A percentile compares a stretch with the other conserved stretches of the same genome.
These are phyloP conservation scores for Aphanomyces stellatus DNA, from an alignment of 352 stramenopile genomes.

Conservation along the genomic window DNA sequence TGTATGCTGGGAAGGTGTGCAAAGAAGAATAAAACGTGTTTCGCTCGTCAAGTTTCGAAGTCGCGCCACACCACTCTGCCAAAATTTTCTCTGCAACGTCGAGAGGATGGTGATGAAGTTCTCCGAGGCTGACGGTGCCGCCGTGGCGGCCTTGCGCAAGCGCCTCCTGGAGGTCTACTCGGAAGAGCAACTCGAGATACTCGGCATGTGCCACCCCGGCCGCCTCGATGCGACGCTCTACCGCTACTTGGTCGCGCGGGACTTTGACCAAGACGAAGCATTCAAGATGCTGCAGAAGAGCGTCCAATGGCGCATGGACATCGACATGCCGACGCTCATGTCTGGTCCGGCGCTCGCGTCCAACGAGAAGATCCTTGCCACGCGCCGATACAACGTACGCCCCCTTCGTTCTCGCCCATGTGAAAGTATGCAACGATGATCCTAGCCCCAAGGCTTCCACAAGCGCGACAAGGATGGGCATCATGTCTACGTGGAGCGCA, in stretches of 20 bases:
- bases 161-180: not conserved
- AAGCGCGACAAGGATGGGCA: not conserved
- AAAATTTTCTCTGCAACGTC: conserved; percentile 7
- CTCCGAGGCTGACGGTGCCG: not conserved
- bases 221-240: conserved; percentile 4
- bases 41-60: no score
- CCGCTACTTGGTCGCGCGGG: not conserved
- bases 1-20: no score
- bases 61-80: not conserved
- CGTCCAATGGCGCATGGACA: not conserved
- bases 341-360: not conserved
- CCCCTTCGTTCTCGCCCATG: no score
- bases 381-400: conserved; percentile 4
- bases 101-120: not conserved
- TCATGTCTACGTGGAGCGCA: conserved; percentile 4
- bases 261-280: not conserved
- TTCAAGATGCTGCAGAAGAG: conserved; percentile 12
- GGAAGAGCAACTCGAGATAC: not conserved
- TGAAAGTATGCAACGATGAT: not conserved
- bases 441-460: conserved; percentile 17
- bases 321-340: not conserved
- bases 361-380: not conserved
- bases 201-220: not conserved
- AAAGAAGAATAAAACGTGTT: no score
- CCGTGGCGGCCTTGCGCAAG: conserved; percentile 6